phyloP scores from a whole-genome alignment of 441 rosid genomes.

The Mallotus japonicus region DNA sequence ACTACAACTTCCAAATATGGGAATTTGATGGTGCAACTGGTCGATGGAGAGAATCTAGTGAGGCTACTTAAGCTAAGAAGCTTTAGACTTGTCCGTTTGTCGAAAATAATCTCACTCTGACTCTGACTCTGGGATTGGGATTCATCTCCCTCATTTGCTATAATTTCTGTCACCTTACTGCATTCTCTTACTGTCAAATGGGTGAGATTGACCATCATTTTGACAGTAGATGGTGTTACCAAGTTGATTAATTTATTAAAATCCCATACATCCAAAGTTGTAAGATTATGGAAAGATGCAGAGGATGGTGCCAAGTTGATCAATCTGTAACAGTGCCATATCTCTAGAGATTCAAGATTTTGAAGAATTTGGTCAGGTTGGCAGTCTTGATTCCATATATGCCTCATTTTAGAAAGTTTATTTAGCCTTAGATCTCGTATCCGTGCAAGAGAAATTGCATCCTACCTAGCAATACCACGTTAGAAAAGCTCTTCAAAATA shows the following conservation, averaged over 20 bases:
- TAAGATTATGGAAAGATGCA: constrained; percentile 5
- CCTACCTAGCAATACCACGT: neutral
- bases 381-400: neutral
- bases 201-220: constrained; percentile 43
- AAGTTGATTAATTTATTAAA: constrained; percentile 7
- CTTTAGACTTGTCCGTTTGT: neutral
- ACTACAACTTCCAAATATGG: constrained; percentile 6
- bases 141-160: neutral
- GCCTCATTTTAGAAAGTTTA: neutral
- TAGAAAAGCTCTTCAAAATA: constrained; percentile 21
- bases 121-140: neutral
- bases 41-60: constrained; percentile 16
- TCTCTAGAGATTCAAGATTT: neutral
- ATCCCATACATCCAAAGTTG: neutral
- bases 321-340: rapidly evolving
- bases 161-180: constrained; percentile 21
- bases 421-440: no score
- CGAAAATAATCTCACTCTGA: constrained; percentile 15
- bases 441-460: no score
- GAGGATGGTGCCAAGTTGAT: constrained; percentile 3
- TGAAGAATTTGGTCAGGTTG: neutral
- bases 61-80: constrained; percentile 21
- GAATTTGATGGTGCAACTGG: constrained; percentile 11
- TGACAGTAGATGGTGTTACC: constrained; percentile 12
- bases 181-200: constrained; percentile 65